Base-by-base conservation (phyloP, 352 stramenopile genomes). In the Phytophthora sp. region DNA sequence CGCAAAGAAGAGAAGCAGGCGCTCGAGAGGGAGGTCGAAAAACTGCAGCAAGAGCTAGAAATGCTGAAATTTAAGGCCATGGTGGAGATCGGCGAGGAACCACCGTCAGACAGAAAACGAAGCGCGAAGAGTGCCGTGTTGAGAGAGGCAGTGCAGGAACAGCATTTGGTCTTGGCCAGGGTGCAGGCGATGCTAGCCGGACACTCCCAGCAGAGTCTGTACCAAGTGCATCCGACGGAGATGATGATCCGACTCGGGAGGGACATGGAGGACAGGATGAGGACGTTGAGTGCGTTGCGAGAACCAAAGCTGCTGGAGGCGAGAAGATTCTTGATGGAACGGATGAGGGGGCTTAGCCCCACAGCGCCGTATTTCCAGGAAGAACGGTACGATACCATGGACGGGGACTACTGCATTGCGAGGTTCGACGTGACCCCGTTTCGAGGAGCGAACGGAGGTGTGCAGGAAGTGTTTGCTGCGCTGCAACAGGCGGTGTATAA, bases 401-500 rank as follows among this genome's bases (percentile, higher is more conserved):
- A 66, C 7, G 79, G 80, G 15, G 79, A 89, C 57, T 84, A 68
- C 36, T 89, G 77, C 49, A 75, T 79, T 35, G 55, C 73, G 8
- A 76, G 79, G n/a, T 88, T 87, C 49, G 77, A 81, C 55, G 69
- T 89, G 16, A 68, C 82, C 6, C 80, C 79, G 33, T 79, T 91
- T 18, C 66, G 71, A 35, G 74, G 66, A 31, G 64, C 73, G 4
- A 54, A 62, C n/a, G 56, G 47, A 50, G 67, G 74, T 3, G 78
- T 89, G 4, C 61, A 69, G 23, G 74, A 81, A 27, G 71, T 89
- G 15, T 87, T 83, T 53, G 76, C 80, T 7, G 74, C 71, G 0
- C 63, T 84, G 15, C 66, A 75, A 39, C 84, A 86, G 44, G 77
- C 78, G 23, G 70, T 76, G 18, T 77, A 75, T 50, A 91, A 89